A percentile compares a stretch with the other conserved stretches of the same genome.
These are phyloP conservation scores for Thelephora terrestris DNA, from an alignment of 1,284 basidiomycete species.

Conservation along the genomic window DNA sequence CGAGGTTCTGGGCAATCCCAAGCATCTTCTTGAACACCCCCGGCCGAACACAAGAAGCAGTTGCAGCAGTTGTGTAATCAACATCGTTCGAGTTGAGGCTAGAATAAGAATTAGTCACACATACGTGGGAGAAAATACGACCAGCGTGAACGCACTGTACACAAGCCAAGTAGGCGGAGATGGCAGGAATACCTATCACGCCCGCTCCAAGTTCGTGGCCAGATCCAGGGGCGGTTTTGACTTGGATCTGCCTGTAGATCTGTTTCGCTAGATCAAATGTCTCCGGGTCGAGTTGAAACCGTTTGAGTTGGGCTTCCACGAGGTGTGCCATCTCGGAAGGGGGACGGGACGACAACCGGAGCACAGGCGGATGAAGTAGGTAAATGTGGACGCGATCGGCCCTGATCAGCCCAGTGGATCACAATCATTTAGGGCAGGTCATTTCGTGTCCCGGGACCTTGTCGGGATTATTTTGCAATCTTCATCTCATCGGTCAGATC, in stretches of 20 bases:
- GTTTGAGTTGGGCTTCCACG: conserved; percentile 20
- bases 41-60: conserved; percentile 24
- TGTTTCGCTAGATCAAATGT: background rate
- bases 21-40: conserved; percentile 21
- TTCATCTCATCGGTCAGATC: too few relatives aligned
- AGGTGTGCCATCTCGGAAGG: background rate
- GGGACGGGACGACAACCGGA: too few relatives aligned
- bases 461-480: too few relatives aligned
- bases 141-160: conserved; percentile 17
- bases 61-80: conserved; percentile 22
- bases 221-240: conserved; percentile 25
- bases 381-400: background rate
- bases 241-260: background rate
- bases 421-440: background rate
- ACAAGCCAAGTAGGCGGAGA: conserved; percentile 28
- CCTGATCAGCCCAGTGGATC: background rate
- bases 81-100: conserved; percentile 15
- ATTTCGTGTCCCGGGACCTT: too few relatives aligned
- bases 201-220: conserved; percentile 24
- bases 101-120: background rate
- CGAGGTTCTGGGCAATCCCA: conserved; percentile 19
- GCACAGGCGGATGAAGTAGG: background rate
- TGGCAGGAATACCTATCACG: conserved; percentile 22
- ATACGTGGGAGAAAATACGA: background rate
- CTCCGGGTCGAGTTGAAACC: conserved; percentile 15